phyloP scores from a whole-genome alignment of 306 rosid species.

The Vigna unguiculata region DNA sequence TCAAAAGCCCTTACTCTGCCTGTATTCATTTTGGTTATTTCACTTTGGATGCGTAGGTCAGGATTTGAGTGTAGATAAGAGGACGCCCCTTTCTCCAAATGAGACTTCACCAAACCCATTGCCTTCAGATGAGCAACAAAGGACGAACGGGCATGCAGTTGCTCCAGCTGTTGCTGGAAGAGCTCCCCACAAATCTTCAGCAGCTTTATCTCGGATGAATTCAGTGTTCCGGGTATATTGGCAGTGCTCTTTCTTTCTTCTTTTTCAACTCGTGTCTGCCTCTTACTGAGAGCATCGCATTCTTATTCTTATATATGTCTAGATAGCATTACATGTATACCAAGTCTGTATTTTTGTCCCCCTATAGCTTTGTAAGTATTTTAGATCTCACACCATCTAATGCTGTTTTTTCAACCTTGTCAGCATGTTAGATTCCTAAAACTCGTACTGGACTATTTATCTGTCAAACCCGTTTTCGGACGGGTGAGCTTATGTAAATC shows the following conservation, averaged over 20 bases:
- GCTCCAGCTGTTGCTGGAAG: constrained; percentile 95
- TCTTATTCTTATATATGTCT: constrained; percentile 32
- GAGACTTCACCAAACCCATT: constrained; percentile 67
- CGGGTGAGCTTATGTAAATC: constrained; percentile 48
- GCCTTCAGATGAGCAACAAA: constrained; percentile 88
- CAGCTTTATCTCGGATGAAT: constrained; percentile 58
- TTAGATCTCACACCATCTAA: constrained; percentile 51
- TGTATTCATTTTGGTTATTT: constrained; percentile 8
- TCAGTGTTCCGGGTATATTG: constrained; percentile 50
- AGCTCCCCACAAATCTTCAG: constrained; percentile 82
- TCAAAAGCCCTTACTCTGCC: neutral
- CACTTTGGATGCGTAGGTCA: constrained; percentile 64
- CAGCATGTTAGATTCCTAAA: constrained; percentile 51
- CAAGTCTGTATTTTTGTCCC: constrained; percentile 37
- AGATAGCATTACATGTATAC: constrained; percentile 70
- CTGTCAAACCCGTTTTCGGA: constrained; percentile 29
- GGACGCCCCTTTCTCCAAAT: constrained; percentile 61
- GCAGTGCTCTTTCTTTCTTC: constrained; percentile 47
- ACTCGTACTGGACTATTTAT: constrained; percentile 40
- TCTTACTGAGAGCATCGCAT: constrained; percentile 34
- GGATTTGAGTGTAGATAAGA: constrained; percentile 72
- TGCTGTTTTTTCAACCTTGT: constrained; percentile 48
- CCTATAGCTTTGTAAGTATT: constrained; percentile 49
- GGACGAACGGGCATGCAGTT: constrained; percentile 65
- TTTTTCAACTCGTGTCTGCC: constrained; percentile 48